Conservation (phyloP, 1,284 basidiomycete genomes). For the Moesziomyces aphidis region DNA sequence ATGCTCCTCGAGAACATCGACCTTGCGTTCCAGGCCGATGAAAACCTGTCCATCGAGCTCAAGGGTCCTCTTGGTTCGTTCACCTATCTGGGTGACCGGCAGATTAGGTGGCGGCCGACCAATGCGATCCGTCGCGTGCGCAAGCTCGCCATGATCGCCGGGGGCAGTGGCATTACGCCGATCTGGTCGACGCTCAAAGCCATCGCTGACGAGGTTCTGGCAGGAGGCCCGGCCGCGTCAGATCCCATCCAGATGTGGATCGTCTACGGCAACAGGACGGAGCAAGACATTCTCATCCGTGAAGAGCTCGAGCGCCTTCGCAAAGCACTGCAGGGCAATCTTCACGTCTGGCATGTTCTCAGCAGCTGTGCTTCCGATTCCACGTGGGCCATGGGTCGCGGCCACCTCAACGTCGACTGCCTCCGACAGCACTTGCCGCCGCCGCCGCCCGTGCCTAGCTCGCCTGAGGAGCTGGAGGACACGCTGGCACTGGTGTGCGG, state of each 20-base stretch:
- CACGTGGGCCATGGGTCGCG: constrained; percentile 70
- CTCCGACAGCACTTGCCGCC: constrained; percentile 69
- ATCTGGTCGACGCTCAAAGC: constrained; percentile 69
- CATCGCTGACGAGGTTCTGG: constrained; percentile 70
- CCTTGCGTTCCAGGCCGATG: constrained; percentile 65
- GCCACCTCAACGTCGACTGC: constrained; percentile 71
- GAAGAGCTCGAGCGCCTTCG: constrained; percentile 72
- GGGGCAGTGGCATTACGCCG: constrained; percentile 76
- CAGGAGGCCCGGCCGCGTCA: constrained; percentile 20
- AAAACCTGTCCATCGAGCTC: constrained; percentile 67
- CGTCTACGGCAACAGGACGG: constrained; percentile 73
- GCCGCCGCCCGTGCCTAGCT: constrained; percentile 27
- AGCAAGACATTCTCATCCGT: constrained; percentile 72
- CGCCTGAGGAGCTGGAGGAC: constrained; percentile 47
- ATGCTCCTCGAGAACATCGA: constrained; percentile 72
- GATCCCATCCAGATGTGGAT: constrained; percentile 71
- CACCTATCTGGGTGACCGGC: constrained; percentile 72
- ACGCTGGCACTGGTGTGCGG: constrained; percentile 73
- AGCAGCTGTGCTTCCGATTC: constrained; percentile 58
- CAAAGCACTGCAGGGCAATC: constrained; percentile 66
- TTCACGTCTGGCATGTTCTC: constrained; percentile 72
- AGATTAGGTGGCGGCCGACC: constrained; percentile 70
- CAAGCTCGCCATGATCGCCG: constrained; percentile 75
- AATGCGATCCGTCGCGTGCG: constrained; percentile 66
- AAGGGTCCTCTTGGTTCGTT: constrained; percentile 78